These are phyloP conservation scores for Globisporangium rhizosaccharum DNA, from an alignment of 352 stramenopile genomes.

Conservation along the genomic window DNA sequence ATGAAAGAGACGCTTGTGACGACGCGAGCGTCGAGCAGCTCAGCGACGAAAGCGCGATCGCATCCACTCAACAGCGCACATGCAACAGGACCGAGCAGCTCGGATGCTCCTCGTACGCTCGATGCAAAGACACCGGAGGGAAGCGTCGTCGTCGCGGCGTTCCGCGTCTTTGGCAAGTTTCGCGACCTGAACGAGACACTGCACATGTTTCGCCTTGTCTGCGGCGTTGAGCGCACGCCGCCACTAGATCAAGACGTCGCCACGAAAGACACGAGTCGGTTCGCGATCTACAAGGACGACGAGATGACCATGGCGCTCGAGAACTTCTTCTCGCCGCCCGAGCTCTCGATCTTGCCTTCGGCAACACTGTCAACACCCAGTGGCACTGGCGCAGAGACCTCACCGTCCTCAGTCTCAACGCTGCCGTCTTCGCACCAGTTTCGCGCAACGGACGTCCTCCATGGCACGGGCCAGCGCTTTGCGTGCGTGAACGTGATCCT, in stretches of 20 bases:
- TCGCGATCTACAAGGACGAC: conserved; percentile 78
- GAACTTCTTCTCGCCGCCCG: conserved; percentile 39
- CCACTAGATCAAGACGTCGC: background rate
- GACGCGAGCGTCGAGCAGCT: background rate
- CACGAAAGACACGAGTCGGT: conserved; percentile 40
- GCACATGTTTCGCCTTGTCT: conserved; percentile 65
- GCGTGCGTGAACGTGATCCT: conserved; percentile 58
- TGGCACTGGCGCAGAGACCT: background rate
- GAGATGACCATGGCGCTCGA: conserved; percentile 77
- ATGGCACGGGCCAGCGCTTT: conserved; percentile 65
- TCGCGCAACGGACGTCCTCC: conserved; percentile 33
- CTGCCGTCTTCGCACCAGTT: conserved; percentile 28
- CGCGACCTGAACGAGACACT: conserved; percentile 51
- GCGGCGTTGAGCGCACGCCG: conserved; percentile 37
- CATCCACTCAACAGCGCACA: background rate
- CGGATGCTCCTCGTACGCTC: background rate
- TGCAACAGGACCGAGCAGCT: background rate
- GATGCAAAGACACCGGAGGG: background rate
- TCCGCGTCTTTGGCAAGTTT: conserved; percentile 75
- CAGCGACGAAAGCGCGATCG: background rate
- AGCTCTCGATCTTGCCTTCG: background rate
- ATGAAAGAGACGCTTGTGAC: conserved; percentile 24
- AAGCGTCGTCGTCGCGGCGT: conserved; percentile 26
- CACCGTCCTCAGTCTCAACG: background rate
- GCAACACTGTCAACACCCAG: background rate